Evolutionary conservation across 208 protist species (phyloP).

Genomic region (Wallacemonas sp.): DNA sequence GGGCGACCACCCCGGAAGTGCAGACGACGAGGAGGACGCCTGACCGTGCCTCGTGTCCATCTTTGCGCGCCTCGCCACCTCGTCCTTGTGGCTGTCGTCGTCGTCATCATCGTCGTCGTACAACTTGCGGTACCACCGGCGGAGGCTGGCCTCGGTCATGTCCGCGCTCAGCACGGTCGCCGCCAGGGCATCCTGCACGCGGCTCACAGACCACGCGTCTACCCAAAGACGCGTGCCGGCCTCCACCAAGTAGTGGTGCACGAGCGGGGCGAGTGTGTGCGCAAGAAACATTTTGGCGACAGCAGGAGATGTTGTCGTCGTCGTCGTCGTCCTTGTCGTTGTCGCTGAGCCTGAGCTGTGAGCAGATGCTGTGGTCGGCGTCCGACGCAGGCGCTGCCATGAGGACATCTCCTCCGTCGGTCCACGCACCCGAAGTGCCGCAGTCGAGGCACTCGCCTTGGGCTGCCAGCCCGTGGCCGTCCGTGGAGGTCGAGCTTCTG

Average conservation of each 20-base stretch:
- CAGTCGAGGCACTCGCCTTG: neutral
- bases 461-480: neutral
- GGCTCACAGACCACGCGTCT: neutral
- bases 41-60: no score
- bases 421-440: conserved; percentile 3
- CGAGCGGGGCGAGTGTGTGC: neutral
- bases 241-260: conserved; percentile 5
- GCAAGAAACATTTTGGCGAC: no score
- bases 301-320: no score
- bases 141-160: neutral
- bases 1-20: neutral
- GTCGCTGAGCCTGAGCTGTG: no score
- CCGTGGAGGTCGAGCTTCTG: neutral
- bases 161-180: conserved; percentile 1
- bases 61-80: no score
- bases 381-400: conserved; percentile 5
- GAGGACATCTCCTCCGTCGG: neutral
- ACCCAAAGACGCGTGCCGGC: neutral
- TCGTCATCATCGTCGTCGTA: neutral
- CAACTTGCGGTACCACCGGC: neutral
- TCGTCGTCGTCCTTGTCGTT: no score
- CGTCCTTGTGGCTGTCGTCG: neutral
- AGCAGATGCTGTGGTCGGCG: no score
- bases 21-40: no score
- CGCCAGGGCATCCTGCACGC: conserved; percentile 8